Conservation (phyloP, 75 land plant genomes). For the Pinus taeda region DNA sequence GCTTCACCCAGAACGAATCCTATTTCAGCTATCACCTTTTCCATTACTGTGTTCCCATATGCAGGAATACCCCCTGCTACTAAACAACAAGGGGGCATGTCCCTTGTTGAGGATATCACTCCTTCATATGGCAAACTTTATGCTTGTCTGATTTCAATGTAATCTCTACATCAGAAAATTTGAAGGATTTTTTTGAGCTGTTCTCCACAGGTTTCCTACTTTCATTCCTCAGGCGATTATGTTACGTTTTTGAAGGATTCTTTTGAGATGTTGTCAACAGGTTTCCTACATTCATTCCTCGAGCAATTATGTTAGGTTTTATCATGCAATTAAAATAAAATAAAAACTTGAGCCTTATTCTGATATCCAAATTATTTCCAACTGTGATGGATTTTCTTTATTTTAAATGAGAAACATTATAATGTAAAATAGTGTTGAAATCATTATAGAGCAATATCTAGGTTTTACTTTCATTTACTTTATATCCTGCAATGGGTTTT, state of each 20-base stretch:
- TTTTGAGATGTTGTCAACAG: too few relatives aligned
- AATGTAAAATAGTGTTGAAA: background rate
- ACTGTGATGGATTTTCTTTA: slow-evolving; percentile 79
- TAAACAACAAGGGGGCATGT: too few relatives aligned
- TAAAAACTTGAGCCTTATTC: slow-evolving; percentile 38
- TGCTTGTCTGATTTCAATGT: too few relatives aligned
- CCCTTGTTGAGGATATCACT: too few relatives aligned
- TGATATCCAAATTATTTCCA: slow-evolving; percentile 77
- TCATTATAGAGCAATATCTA: background rate
- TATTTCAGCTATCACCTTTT: too few relatives aligned
- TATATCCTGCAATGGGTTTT: background rate
- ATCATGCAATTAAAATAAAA: slow-evolving; percentile 53
- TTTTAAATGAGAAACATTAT: background rate
- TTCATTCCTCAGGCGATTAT: slow-evolving; percentile 62
- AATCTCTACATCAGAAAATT: too few relatives aligned
- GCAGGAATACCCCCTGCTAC: too few relatives aligned
- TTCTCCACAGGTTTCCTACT: background rate
- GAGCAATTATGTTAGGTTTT: slow-evolving; percentile 85
- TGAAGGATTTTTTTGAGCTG: too few relatives aligned
- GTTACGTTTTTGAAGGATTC: slow-evolving; percentile 40
- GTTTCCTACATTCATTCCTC: slow-evolving; percentile 5
- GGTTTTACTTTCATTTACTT: background rate
- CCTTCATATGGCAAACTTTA: too few relatives aligned
- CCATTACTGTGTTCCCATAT: too few relatives aligned
- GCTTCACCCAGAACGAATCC: too few relatives aligned